Evolutionary conservation across 768 basidiomycete genomes (phyloP).

Genomic region (Cyathus striatus): DNA sequence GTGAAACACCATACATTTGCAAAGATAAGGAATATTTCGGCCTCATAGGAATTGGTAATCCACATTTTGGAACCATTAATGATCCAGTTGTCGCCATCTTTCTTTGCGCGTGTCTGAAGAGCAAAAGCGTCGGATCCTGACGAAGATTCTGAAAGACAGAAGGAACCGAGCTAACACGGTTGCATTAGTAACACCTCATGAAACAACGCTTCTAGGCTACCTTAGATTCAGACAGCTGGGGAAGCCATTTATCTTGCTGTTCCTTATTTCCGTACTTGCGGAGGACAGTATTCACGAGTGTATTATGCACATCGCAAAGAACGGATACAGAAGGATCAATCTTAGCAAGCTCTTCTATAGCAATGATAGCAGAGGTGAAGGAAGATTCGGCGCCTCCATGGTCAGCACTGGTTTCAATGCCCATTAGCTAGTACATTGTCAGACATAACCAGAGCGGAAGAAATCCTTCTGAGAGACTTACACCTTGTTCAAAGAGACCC

Average conservation of each 20-base stretch:
- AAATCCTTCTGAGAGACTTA: constrained; percentile 39
- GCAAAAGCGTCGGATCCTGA: constrained; percentile 98
- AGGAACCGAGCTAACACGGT: constrained; percentile 78
- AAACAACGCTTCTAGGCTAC: too few relatives aligned
- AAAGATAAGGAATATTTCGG: constrained; percentile 89
- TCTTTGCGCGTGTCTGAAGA: constrained; percentile 86
- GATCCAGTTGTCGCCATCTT: constrained; percentile 80
- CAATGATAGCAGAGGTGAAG: constrained; percentile 94
- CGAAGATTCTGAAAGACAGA: constrained; percentile 88
- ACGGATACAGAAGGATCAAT: constrained; percentile 96
- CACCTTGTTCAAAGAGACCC: constrained; percentile 92
- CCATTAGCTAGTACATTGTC: constrained; percentile 99
- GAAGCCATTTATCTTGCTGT: constrained; percentile 86
- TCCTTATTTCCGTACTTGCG: constrained; percentile 80
- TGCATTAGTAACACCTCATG: background rate
- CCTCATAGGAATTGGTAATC: constrained; percentile 95
- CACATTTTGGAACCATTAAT: constrained; percentile 99
- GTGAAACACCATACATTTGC: constrained; percentile 70
- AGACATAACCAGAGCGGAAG: too few relatives aligned
- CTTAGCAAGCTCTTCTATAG: constrained; percentile 95
- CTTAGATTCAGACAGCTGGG: constrained; percentile 72
- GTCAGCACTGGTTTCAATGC: constrained; percentile 84
- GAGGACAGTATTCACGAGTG: constrained; percentile 92
- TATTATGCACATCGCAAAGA: constrained; percentile 97
- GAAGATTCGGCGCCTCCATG: constrained; percentile 86